Evolutionary conservation across 805 yeast genomes (phyloP), one percentile per base, ranked within the genome.

Genomic region (Komagataella pseudopastoris): DNA sequence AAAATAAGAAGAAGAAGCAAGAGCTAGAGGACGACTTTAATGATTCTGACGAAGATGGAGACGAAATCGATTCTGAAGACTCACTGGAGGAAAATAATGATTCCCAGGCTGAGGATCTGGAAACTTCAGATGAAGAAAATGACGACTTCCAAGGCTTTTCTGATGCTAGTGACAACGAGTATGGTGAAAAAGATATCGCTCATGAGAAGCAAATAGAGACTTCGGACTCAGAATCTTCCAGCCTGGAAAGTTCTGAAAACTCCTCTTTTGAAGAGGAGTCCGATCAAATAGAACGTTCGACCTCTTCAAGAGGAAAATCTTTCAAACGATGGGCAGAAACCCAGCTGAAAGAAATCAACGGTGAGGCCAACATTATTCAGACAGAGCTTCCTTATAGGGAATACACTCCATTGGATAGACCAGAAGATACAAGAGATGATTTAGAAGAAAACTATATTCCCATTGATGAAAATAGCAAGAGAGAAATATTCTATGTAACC

Each of bases 291-390:
- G 58, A 56, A 43, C 53, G 60, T 30, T 55, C 62, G 36, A 76
- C 70, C 58, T 30, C 39, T 30, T 44, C 46, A 17, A 17, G 46
- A 12, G 46, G 46, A 20, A 17, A 44, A 20, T 17, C 23, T 16
- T 93, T 93, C 71, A 87, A 86, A 65, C 77, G 77, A 17, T 93
- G 99, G 98, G 96, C 96, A 0, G 86, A 83, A 56, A 67, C 74
- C 39, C 12, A 30, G 39, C 39, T 30, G 6, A 30, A 30, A 30
- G 12, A 30, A 30, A 30, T 8, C 14, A 30, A 30, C 14, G 39
- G 39, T 30, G 39, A 30, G 6, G 39, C n/a, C 8, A 30, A 30
- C 39, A 30, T 30, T 8, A 30, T 30, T 14, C 39, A 30, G 39
- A 30, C 39, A 8, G 39, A 30, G 6, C 39, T 30, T 30, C 85